Evolutionary conservation across 2,329 filamentous ascomycete species (phyloP).

Genomic region (Aspergillaceae sp.): DNA sequence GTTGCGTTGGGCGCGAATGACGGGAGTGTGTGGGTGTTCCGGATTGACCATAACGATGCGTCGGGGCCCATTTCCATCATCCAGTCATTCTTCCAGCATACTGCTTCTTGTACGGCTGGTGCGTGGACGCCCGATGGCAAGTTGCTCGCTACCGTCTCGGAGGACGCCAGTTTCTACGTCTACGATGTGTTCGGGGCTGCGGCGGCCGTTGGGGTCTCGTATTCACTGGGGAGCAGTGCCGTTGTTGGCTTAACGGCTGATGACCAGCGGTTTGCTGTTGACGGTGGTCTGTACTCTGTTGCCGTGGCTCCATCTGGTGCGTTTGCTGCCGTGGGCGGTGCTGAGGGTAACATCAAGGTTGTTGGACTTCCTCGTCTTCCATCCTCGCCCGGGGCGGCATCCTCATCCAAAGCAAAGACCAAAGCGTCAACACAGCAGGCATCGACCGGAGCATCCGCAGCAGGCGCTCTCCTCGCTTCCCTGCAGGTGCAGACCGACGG

Average conservation of each 20-base stretch:
- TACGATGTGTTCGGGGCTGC: slow-evolving; percentile 85
- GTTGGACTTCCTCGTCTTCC: slow-evolving; percentile 66
- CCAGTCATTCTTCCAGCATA: slow-evolving; percentile 89
- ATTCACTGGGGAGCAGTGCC: slow-evolving; percentile 50
- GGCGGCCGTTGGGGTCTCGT: slow-evolving; percentile 53
- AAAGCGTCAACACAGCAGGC: slow-evolving; percentile 36
- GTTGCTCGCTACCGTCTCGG: slow-evolving; percentile 77
- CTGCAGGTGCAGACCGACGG: slow-evolving; percentile 70
- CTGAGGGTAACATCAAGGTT: slow-evolving; percentile 75
- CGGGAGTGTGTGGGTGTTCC: slow-evolving; percentile 92
- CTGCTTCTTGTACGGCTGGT: slow-evolving; percentile 75
- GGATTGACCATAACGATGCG: slow-evolving; percentile 60
- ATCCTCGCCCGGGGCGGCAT: slow-evolving; percentile 29
- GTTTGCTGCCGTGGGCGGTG: slow-evolving; percentile 79
- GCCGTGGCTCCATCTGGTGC: slow-evolving; percentile 71
- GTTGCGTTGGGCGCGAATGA: slow-evolving; percentile 82
- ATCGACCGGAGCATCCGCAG: slow-evolving; percentile 34
- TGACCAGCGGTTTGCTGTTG: slow-evolving; percentile 85
- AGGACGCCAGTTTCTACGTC: slow-evolving; percentile 81
- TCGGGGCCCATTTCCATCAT: slow-evolving; percentile 65
- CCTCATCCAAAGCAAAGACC: slow-evolving; percentile 42
- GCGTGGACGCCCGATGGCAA: slow-evolving; percentile 83
- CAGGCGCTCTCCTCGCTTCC: slow-evolving; percentile 69
- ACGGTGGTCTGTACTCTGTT: slow-evolving; percentile 83
- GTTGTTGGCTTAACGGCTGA: slow-evolving; percentile 67